phyloP scores from a whole-genome alignment of 805 yeast genomes.

The Jamesozyma lodderae region DNA sequence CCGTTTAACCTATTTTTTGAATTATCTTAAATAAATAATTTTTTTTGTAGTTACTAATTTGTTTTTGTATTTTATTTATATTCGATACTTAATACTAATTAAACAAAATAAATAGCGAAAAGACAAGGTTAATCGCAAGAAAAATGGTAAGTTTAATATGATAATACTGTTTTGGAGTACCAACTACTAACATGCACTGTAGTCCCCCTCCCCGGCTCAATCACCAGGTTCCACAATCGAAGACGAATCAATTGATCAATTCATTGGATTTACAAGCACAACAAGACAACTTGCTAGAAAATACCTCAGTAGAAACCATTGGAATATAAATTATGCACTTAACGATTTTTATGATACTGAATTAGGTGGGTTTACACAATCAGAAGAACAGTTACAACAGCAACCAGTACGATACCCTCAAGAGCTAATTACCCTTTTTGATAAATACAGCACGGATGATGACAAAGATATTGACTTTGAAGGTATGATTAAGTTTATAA shows the following conservation, averaged over 20 bases:
- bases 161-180: too few species aligned
- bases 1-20: too few species aligned
- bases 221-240: too few species aligned
- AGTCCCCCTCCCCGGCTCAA: too few species aligned
- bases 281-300: conserved; percentile 14
- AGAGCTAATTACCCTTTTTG: conserved; percentile 13
- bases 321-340: conserved; percentile 26
- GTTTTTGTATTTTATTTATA: background rate
- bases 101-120: too few species aligned
- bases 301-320: conserved; percentile 19
- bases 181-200: too few species aligned
- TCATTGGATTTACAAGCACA: conserved; percentile 20
- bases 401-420: conserved; percentile 10
- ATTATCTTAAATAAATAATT: too few species aligned
- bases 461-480: conserved; percentile 53
- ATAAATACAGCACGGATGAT: conserved; percentile 15
- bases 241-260: conserved; percentile 10
- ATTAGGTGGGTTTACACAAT: conserved; percentile 14
- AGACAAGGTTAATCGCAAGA: too few species aligned
- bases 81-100: too few species aligned
- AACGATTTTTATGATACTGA: conserved; percentile 28
- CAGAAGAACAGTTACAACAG: background rate
- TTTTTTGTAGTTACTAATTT: background rate
- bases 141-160: too few species aligned
- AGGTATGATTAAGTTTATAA: conserved; percentile 63